These are phyloP conservation scores for Glutinoglossum americanum DNA, from an alignment of 495 filamentous ascomycete species.

Conservation along the genomic window DNA sequence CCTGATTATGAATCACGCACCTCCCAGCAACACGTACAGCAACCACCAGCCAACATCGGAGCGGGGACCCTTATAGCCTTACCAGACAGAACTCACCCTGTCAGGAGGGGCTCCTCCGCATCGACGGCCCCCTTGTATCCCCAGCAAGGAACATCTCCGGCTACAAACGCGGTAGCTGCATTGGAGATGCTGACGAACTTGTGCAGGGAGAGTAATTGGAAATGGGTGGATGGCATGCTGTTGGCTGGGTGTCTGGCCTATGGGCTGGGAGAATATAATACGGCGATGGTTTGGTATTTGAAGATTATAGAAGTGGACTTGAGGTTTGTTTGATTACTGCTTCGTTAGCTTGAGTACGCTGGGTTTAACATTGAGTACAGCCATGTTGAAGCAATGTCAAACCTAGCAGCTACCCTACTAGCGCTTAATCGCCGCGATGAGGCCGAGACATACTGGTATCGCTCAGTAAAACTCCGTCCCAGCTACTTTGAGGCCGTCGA, in stretches of 20 bases:
- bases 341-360: background rate
- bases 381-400: slow-evolving; percentile 89
- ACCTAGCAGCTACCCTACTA: slow-evolving; percentile 72
- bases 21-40: background rate
- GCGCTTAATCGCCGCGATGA: slow-evolving; percentile 66
- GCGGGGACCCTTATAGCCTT: background rate
- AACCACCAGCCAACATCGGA: background rate
- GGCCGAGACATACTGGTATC: slow-evolving; percentile 69
- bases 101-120: background rate
- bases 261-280: slow-evolving; percentile 69
- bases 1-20: background rate
- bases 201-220: slow-evolving; percentile 73
- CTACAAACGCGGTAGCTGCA: slow-evolving; percentile 23
- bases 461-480: slow-evolving; percentile 60
- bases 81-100: background rate
- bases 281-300: slow-evolving; percentile 73
- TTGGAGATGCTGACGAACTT: slow-evolving; percentile 62
- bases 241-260: slow-evolving; percentile 86
- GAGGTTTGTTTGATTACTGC: slow-evolving; percentile 30
- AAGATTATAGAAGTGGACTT: slow-evolving; percentile 65
- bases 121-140: background rate
- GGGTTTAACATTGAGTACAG: slow-evolving; percentile 19
- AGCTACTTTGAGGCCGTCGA: slow-evolving; percentile 94
- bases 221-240: slow-evolving; percentile 90
- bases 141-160: slow-evolving; percentile 4